Base-by-base conservation (phyloP, 768 basidiomycete species). In the Lactifluus echinatus region DNA sequence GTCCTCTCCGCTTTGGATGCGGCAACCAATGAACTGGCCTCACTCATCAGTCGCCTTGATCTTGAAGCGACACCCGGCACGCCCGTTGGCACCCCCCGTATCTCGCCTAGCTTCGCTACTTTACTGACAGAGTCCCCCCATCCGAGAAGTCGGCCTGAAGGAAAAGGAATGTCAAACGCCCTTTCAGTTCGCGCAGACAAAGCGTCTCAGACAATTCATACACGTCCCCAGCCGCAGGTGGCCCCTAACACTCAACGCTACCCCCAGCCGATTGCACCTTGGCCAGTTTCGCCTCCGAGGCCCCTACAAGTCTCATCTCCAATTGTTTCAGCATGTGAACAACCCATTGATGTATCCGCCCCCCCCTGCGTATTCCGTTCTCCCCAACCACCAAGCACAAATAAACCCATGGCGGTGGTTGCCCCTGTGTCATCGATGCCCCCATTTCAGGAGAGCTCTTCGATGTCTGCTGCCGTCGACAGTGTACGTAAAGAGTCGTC, bases 11-110 rank as follows among this genome's bases (percentile, higher is more conserved):
- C 88, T 29, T 72, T 90, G n/a, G 85, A 85, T 60, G 86, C 87
- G 0, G 89, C 86, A 0, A 91, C 89, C 1, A 81, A 87, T 50
- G 89, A 91, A 40, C 77, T 92, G 3, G 89, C 85, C 0, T 80
- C 80, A 54, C 72, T 92, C 3, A 87, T 92, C 67, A 87, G 84
- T 60, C 78, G 79, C n/a, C 75, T 92, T n/a, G 86, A 90, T 62
- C 74, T 92, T 3, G 82, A 89, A 66, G 86, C 87, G 4, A 91
- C 89, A 0, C 89, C 88, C 0, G 74, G 75, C 2, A 76, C 81
- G 2, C 69, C 76, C 23, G 69, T 70, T 24, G 71, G 69, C 31
- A 74, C 75, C 17, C 57, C 66, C 19, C 53, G 55, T 37, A 55
- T 62, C 45, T 61, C 57, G 63, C 64, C 69, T 33, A 29, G 66